phyloP scores from a whole-genome alignment of 352 stramenopile species.

The Saprolegnia diclina region DNA sequence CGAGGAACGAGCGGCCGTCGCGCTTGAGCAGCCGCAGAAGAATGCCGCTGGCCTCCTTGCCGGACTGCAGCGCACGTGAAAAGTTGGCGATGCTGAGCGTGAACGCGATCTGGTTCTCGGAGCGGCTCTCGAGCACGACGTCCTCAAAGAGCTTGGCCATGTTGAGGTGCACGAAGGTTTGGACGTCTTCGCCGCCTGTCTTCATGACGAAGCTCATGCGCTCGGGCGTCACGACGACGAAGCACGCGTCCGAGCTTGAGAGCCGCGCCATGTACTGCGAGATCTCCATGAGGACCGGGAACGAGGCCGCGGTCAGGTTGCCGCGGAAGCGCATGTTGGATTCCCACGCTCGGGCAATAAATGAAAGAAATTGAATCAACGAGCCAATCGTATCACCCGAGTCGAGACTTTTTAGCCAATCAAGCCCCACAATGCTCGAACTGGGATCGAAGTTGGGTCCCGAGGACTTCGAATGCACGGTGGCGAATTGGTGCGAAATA shows the following conservation, averaged over 20 bases:
- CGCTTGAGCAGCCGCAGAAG: constrained; percentile 81
- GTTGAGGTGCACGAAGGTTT: constrained; percentile 67
- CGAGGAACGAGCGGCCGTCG: constrained; percentile 66
- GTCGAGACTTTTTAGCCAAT: not conserved
- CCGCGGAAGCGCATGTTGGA: constrained; percentile 70
- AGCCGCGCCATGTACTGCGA: constrained; percentile 65
- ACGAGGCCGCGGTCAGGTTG: constrained; percentile 63
- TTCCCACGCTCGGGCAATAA: not conserved
- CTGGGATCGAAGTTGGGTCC: not conserved
- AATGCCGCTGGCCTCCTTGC: constrained; percentile 67
- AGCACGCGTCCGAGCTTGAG: constrained; percentile 48
- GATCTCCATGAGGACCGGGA: constrained; percentile 72
- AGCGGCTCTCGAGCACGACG: constrained; percentile 61
- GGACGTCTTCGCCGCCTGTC: constrained; percentile 62
- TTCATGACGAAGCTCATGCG: constrained; percentile 60
- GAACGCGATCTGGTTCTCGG: constrained; percentile 78
- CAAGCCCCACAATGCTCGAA: not conserved
- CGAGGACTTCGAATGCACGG: not conserved
- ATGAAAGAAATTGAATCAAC: not conserved
- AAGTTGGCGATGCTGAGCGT: constrained; percentile 68
- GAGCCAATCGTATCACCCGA: not conserved
- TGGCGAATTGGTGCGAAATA: not conserved
- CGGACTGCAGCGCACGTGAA: constrained; percentile 63
- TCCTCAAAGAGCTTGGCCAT: constrained; percentile 65
- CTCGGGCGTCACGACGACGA: constrained; percentile 66